Evolutionary conservation across 805 yeast species (phyloP), one percentile per base, ranked within the genome.

Genomic region (Grigorovia yakushimaensis): DNA sequence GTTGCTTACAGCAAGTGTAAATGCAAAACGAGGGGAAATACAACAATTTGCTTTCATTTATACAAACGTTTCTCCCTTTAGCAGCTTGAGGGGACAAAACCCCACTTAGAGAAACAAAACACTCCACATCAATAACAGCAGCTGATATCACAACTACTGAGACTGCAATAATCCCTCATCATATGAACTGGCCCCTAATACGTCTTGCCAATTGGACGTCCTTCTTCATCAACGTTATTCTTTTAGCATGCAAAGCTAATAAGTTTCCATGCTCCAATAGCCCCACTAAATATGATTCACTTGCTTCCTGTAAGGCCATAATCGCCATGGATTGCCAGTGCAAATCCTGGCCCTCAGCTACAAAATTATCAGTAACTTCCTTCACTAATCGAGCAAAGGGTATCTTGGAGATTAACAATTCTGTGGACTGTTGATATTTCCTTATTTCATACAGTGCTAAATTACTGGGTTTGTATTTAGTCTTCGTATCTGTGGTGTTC

Each of bases 161-260:
- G n/a, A n/a, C n/a, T n/a, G n/a, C n/a, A n/a, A n/a, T n/a, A 9
- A 38, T 30, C 22, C 4, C 13, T n/a, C 24, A 15, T 42, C 49
- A 62, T 20, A 61, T 60, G 44, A 64, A 65, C 39, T 64, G 73
- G 5, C 88, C 89, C 55, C 89, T 73, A 39, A 84, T 77, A 63
- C 91, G 71, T 67, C 93, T 73, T 3, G 93, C 93, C 53, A 84
- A 67, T 58, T 84, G 89, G 51, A 84, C 79, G 60, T 84, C 94
- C 62, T 81, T 83, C 57, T 82, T 84, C 91, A 84, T 84, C 33
- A 84, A 82, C 0, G 94, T 84, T n/a, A 84, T 88, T 55, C 94
- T 67, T 58, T 81, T 83, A 1, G 88, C 89, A 64, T 84, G 93
- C 37, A 84, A 66, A 13, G 93, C 93, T 62, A 87, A 71, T 37